Conservation (phyloP, 345 rosid species). For the Citrus hindsii region DNA sequence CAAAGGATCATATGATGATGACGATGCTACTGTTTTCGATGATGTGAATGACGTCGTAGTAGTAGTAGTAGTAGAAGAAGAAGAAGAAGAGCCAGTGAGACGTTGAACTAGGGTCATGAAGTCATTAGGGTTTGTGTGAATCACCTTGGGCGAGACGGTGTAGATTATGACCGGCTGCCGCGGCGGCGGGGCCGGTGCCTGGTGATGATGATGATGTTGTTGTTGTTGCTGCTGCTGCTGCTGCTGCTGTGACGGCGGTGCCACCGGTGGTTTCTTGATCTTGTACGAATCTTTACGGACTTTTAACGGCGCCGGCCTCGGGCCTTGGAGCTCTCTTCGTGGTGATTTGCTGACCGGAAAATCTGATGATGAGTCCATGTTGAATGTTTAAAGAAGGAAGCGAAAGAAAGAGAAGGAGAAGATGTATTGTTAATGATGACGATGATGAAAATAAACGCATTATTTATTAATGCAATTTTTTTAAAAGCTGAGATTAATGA, state of each 20-base stretch:
- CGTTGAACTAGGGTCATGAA: constrained; percentile 92
- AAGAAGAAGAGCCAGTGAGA: constrained; percentile 65
- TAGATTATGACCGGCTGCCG: constrained; percentile 77
- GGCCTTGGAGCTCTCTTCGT: constrained; percentile 70
- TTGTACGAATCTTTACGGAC: constrained; percentile 76
- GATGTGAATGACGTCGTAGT: background rate
- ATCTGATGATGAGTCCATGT: constrained; percentile 39
- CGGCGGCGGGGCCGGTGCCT: constrained; percentile 12
- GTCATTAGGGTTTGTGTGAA: constrained; percentile 75
- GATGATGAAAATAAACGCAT: constrained; percentile 7
- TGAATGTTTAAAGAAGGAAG: background rate
- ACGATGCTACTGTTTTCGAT: no score
- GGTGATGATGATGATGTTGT: background rate
- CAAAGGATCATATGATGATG: constrained; percentile 15
- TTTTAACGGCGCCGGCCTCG: constrained; percentile 72
- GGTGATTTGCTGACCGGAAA: constrained; percentile 52
- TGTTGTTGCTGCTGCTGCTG: constrained; percentile 19
- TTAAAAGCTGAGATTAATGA: background rate
- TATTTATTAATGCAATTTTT: constrained; percentile 7
- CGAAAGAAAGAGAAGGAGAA: background rate
- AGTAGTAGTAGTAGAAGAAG: constrained; percentile 23
- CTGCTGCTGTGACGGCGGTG: constrained; percentile 24
- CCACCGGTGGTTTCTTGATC: constrained; percentile 69
- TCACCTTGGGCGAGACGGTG: constrained; percentile 79
- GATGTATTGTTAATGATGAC: background rate